Evolutionary conservation across 148 eudicot genomes (phyloP).

Genomic region (Diospyros kaki): DNA sequence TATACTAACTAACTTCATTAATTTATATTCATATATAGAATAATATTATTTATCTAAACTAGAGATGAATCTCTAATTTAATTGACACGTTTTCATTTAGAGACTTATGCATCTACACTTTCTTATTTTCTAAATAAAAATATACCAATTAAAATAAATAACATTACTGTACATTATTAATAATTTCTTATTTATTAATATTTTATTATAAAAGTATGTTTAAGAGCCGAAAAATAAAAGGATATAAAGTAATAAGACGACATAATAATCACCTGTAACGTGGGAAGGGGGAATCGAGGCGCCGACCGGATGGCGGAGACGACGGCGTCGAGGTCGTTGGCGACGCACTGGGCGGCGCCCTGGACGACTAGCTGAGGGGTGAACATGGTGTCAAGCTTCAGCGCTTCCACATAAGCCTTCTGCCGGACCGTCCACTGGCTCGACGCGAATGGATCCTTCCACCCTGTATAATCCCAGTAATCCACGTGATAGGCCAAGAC

Average conservation of each 20-base stretch:
- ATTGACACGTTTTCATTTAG: too few species aligned
- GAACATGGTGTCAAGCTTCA: conserved; percentile 67
- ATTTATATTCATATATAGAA: too few species aligned
- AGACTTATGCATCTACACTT: too few species aligned
- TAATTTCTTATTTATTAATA: not conserved
- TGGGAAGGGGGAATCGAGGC: conserved; percentile 52
- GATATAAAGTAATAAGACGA: too few species aligned
- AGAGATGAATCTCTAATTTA: too few species aligned
- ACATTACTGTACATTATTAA: too few species aligned
- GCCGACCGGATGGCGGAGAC: conserved; percentile 44
- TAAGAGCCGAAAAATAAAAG: too few species aligned
- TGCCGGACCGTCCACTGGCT: conserved; percentile 88
- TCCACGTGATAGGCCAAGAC: conserved; percentile 80
- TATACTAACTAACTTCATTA: too few species aligned
- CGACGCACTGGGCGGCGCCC: conserved; percentile 66
- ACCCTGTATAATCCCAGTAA: conserved; percentile 84
- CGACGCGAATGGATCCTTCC: conserved; percentile 84
- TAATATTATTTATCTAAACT: too few species aligned
- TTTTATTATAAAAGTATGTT: not conserved
- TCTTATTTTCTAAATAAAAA: not conserved
- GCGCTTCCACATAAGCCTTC: conserved; percentile 68
- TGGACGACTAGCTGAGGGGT: conserved; percentile 82
- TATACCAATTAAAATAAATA: not conserved
- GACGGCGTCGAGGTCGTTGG: conserved; percentile 55
- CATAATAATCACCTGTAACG: conserved; percentile 49